phyloP scores from a whole-genome alignment of 177 flowering plant species.

The Vitis hybrid region DNA sequence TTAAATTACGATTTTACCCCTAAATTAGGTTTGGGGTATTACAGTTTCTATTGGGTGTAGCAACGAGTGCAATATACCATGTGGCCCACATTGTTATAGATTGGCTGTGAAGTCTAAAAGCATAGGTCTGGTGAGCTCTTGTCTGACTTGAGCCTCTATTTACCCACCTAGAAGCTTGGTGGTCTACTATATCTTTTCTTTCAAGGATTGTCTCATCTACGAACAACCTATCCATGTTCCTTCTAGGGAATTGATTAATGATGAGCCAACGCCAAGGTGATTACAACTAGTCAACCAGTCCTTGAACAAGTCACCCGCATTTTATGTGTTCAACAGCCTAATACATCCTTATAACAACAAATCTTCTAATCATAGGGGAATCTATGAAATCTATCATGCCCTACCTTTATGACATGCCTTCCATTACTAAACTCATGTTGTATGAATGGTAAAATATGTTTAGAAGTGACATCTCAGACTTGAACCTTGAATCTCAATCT shows the following conservation, averaged over 20 bases:
- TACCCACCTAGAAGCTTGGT: conserved; percentile 12
- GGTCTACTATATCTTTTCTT: conserved; percentile 23
- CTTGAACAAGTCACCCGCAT: too few species aligned
- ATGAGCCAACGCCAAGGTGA: conserved; percentile 9
- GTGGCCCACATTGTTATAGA: too few species aligned
- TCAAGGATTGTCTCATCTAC: conserved; percentile 3
- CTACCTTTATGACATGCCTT: conserved; percentile 8
- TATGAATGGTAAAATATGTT: conserved; percentile 73
- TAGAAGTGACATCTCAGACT: conserved; percentile 62
- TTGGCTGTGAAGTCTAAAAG: too few species aligned
- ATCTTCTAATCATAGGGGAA: conserved; percentile 31
- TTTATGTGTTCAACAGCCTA: too few species aligned
- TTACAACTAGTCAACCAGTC: too few species aligned
- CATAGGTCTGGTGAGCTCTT: conserved; percentile 16
- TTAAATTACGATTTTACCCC: too few species aligned
- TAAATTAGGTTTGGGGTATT: too few species aligned
- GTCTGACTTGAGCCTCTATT: conserved; percentile 18
- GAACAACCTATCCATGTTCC: conserved; percentile 6
- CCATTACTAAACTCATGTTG: conserved; percentile 54
- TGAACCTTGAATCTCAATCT: conserved; percentile 52
- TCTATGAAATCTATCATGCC: conserved; percentile 47
- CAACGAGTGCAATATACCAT: too few species aligned
- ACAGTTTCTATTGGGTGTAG: too few species aligned
- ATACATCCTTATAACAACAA: too few species aligned
- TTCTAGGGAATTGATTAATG: conserved; percentile 25